Percentiles rank a stretch among this genome's conserved stretches.
Evolutionary conservation across 2,329 filamentous ascomycete genomes (phyloP).

Genomic region (Trichophyton verrucosum): DNA sequence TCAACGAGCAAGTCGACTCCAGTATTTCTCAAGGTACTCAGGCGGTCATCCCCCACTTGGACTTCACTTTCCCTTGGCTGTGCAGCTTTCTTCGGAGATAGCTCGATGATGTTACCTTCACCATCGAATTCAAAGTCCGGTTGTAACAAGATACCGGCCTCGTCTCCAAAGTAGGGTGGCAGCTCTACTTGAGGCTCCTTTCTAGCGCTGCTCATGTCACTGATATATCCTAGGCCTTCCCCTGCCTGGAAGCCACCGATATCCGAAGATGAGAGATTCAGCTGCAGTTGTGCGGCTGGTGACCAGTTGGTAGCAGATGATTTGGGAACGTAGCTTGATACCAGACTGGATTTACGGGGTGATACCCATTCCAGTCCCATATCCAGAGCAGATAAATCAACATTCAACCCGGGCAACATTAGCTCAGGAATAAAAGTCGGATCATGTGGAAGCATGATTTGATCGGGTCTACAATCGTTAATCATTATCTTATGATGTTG

Average conservation of each 20-base stretch:
- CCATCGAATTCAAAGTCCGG: slow-evolving; percentile 50
- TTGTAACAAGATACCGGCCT: slow-evolving; percentile 38
- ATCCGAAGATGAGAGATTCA: slow-evolving; percentile 40
- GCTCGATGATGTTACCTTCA: slow-evolving; percentile 46
- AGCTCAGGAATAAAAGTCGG: slow-evolving; percentile 63
- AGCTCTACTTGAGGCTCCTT: slow-evolving; percentile 22
- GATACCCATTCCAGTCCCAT: slow-evolving; percentile 22
- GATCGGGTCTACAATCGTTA: slow-evolving; percentile 48
- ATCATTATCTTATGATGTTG: neutral
- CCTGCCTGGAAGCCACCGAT: slow-evolving; percentile 28
- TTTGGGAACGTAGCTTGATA: slow-evolving; percentile 25
- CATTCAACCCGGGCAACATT: slow-evolving; percentile 47
- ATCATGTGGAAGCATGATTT: slow-evolving; percentile 70
- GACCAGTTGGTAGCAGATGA: slow-evolving; percentile 16
- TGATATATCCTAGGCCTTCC: slow-evolving; percentile 27
- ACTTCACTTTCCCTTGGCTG: neutral
- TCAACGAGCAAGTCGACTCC: neutral
- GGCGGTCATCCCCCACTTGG: neutral
- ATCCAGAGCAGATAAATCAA: slow-evolving; percentile 39
- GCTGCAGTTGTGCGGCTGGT: slow-evolving; percentile 22
- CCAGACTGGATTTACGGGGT: slow-evolving; percentile 23
- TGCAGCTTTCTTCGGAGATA: slow-evolving; percentile 17
- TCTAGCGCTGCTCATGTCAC: slow-evolving; percentile 28
- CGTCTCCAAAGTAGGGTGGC: slow-evolving; percentile 26
- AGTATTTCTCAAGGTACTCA: neutral